These are phyloP conservation scores for Akanthomyces dipterigenus DNA, from an alignment of 2,329 filamentous ascomycete genomes.

Conservation along the genomic window DNA sequence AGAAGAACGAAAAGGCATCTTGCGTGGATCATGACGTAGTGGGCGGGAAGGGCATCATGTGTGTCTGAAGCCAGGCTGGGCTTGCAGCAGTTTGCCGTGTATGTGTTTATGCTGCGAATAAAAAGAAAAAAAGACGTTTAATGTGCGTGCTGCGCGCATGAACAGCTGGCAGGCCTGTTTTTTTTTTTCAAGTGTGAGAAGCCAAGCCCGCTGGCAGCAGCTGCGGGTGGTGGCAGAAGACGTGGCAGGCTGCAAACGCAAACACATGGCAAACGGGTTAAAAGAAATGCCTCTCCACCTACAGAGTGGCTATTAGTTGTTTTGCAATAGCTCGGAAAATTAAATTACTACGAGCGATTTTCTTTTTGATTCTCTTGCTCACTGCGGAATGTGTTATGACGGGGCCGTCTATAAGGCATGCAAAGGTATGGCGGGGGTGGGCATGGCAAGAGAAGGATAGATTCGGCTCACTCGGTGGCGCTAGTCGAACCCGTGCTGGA, in stretches of 20 bases:
- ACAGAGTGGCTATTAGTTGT: neutral
- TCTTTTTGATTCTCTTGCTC: neutral
- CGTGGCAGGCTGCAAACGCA: neutral
- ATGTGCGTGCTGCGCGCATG: neutral
- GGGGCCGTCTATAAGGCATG: neutral
- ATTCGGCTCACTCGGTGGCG: conserved; percentile 10
- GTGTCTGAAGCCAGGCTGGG: neutral
- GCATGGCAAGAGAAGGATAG: conserved; percentile 10
- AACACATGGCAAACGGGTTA: neutral
- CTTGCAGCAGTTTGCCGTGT: conserved; percentile 4
- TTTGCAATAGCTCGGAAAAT: neutral
- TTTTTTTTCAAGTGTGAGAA: neutral
- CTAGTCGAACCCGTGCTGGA: neutral
- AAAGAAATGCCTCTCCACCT: neutral
- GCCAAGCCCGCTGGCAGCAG: neutral
- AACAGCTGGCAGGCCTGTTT: neutral
- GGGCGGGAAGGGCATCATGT: neutral
- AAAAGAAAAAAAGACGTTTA: neutral
- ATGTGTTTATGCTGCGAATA: neutral
- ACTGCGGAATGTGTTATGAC: neutral
- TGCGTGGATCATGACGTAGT: neutral
- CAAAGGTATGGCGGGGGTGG: neutral
- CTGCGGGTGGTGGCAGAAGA: neutral
- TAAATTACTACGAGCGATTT: neutral
- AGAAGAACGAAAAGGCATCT: no score